Base-by-base conservation (phyloP, 2,329 filamentous ascomycete genomes). In the Colletotrichum sp. region DNA sequence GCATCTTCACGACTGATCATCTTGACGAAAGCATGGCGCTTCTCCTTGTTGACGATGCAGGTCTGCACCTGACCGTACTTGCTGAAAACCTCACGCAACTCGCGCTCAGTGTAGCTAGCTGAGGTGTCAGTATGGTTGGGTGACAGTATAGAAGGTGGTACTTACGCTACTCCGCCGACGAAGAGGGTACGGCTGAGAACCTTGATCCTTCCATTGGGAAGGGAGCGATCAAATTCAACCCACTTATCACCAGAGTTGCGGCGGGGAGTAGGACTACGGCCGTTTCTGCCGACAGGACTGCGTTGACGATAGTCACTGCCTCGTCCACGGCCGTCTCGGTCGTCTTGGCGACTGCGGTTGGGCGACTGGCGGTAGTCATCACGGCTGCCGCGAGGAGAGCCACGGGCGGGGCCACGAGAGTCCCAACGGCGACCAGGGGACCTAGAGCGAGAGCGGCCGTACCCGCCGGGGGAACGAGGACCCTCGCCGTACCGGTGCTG, bases 11-110 rank as follows among this genome's bases (percentile, higher is more conserved):
- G 95, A 78, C 92, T 97, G 79, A 97, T 91, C 97, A 99, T 99
- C 87, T 99, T 99, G 81, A 99, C 96, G 83, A 99, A 99, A 7
- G 97, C 97, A 85, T 99, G 97, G 21, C 97, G 94, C 87, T 99
- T 99, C 82, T 99, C 97, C 81, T 95, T 94, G 87, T 99, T 99
- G 79, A 98, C 96, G 79, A 99, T 99, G 85, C 96, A 99, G 2
- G 96, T 98, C 85, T 99, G 97, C 6, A 99, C 97, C 69, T 93
- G 89, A 75, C 97, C 97, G 82, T 93, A 98, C 61, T 92, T 92
- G 81, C 88, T 89, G 84, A 99, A 99, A 60, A 98, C 92, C 67
- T 87, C 87, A 69, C 96, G 93, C 69, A 99, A 90, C 83, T 99
- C 96, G 74, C 90, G 88, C 85, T 99, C 96, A 8, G 94, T 93